Evolutionary conservation across 78 protist species (phyloP).

Genomic region (Dictyostelium capitatum): DNA sequence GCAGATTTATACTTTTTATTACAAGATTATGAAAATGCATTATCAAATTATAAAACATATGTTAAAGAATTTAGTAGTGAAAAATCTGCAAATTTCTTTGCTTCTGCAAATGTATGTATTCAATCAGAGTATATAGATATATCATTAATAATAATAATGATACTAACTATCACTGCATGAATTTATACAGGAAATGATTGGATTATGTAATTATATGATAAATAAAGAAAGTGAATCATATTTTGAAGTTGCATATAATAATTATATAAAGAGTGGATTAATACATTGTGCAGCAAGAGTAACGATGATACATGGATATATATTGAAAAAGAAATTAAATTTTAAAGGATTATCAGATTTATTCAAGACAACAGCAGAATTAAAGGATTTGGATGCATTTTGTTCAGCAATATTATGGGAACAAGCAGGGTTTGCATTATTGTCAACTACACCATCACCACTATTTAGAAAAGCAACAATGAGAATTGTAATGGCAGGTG

Average conservation of each 20-base stretch:
- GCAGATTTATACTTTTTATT: constrained; percentile 60
- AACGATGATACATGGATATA: constrained; percentile 60
- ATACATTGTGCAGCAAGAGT: constrained; percentile 48
- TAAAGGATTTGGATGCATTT: constrained; percentile 46
- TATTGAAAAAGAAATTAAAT: constrained; percentile 44
- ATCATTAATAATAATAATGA: background rate
- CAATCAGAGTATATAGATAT: background rate
- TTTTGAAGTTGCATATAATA: constrained; percentile 54
- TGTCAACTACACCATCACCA: constrained; percentile 34
- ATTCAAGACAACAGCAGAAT: constrained; percentile 55
- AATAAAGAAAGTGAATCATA: constrained; percentile 69
- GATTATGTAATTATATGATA: constrained; percentile 70
- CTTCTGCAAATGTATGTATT: constrained; percentile 57
- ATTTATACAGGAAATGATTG: constrained; percentile 69
- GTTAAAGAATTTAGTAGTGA: constrained; percentile 59
- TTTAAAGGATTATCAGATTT: constrained; percentile 55
- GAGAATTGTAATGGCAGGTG: constrained; percentile 77
- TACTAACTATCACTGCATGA: constrained; percentile 1
- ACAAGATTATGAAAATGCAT: constrained; percentile 70
- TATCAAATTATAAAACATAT: constrained; percentile 48
- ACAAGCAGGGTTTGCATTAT: constrained; percentile 63
- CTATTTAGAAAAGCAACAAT: constrained; percentile 68
- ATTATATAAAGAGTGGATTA: constrained; percentile 29
- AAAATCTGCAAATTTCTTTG: constrained; percentile 61
- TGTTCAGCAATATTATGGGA: constrained; percentile 70